A percentile compares a stretch with the other conserved stretches of the same genome.
Conservation (phyloP, 73 alveolate species). For the Symbiodinium natans region DNA sequence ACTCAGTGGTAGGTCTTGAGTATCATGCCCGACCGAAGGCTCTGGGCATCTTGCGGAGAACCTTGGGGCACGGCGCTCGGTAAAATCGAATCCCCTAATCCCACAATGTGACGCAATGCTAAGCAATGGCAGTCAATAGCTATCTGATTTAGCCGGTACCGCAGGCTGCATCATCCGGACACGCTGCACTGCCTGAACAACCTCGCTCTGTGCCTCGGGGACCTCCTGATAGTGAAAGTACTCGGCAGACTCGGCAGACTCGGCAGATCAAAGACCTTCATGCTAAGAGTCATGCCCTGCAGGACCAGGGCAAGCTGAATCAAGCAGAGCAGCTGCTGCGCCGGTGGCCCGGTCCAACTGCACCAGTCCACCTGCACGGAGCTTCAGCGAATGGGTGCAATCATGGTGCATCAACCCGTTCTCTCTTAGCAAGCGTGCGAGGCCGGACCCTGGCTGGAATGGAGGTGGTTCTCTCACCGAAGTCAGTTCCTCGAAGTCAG, state of each 20-base stretch:
- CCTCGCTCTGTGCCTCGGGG: constrained; percentile 68
- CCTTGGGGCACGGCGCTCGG: constrained; percentile 31
- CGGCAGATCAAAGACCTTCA: too few relatives aligned
- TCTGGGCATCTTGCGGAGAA: constrained; percentile 29
- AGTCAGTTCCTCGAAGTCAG: not conserved
- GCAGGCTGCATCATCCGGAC: constrained; percentile 59
- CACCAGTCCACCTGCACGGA: too few relatives aligned
- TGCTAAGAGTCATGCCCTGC: not conserved
- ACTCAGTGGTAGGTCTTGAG: too few relatives aligned
- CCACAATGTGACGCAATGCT: too few relatives aligned
- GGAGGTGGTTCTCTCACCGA: constrained; percentile 75
- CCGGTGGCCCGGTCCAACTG: not conserved
- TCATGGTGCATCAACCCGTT: too few relatives aligned
- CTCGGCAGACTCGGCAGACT: too few relatives aligned
- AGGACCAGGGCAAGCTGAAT: constrained; percentile 81
- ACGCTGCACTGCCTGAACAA: constrained; percentile 75
- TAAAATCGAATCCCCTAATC: not conserved
- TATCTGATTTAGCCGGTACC: too few relatives aligned
- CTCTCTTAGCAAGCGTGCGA: too few relatives aligned
- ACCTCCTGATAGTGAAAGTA: too few relatives aligned
- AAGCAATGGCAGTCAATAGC: too few relatives aligned
- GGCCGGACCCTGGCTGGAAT: constrained; percentile 83
- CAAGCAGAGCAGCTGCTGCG: constrained; percentile 65
- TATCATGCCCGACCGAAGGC: not conserved
- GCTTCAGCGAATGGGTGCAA: too few relatives aligned